Evolutionary conservation across 169 alveolate genomes (phyloP), one percentile per base, ranked within the genome.

Genomic region (Plasmodium gonderi): DNA sequence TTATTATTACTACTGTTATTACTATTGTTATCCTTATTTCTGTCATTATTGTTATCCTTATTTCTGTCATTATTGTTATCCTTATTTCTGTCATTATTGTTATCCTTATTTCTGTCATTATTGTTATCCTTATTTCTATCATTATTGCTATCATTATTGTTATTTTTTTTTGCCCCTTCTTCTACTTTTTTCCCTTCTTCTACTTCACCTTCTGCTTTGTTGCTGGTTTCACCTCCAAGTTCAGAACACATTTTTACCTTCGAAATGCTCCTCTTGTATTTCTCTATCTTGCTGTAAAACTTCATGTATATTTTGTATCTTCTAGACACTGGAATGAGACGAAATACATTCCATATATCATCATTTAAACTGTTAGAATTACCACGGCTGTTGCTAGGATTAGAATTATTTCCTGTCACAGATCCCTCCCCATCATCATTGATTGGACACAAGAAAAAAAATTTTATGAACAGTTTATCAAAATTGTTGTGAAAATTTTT

Each of bases 221-320:
- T n/a, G 40, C 2, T 60, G 72, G 31, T 1, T 29, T 20, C 72
- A 1, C 51, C 51, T 42, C 26, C 40, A 17, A 12, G 3, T 2
- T 11, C 20, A 5, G 23, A 4, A 26, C 3, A n/a, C n/a, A 47
- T 60, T 42, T 51, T 76, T n/a, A 69, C 42, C 31, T 72, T 68
- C 17, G 65, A 45, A 31, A 83, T n/a, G 9, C 20, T 36, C 64
- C 42, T 83, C 26, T 74, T 74, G 3, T 74, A 40, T 26, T 83
- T 83, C 44, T 69, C 77, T 40, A 83, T 40, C n/a, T 47, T 47
- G 2, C 26, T 49, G 77, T 45, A 83, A 72, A 83, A 83, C 5
- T 83, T 83, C 26, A 76, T 8, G 26, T 83, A 83, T 7, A 83
- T 23, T 14, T 83, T 83, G 64, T 83, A 83, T 51, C 92, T 49